Conservation (phyloP, 106 monocot species). For the Xerophyta viscosa region DNA sequence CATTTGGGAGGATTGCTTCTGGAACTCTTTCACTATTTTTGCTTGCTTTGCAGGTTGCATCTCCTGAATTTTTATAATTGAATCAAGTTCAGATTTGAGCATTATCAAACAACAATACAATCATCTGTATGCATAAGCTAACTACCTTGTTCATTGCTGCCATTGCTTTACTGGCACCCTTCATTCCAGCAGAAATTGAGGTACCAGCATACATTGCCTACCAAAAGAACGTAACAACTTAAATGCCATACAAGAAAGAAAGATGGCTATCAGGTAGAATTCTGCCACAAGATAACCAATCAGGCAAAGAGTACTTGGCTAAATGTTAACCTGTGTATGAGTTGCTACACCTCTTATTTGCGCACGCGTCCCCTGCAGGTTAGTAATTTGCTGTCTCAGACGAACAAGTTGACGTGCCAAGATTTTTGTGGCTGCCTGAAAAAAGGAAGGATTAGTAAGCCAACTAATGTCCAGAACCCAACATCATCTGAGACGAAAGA, state of each 20-base stretch:
- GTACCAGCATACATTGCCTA: conserved; percentile 97
- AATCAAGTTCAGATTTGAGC: too few relatives aligned
- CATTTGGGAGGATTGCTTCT: conserved; percentile 94
- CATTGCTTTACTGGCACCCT: conserved; percentile 99
- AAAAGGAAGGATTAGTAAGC: neutral
- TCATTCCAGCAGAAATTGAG: conserved; percentile 98
- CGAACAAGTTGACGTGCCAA: conserved; percentile 94
- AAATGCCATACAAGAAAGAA: conserved; percentile 7
- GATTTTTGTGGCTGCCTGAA: conserved; percentile 92
- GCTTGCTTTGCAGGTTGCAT: conserved; percentile 90
- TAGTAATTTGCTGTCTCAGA: conserved; percentile 91
- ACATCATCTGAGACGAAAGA: too few relatives aligned
- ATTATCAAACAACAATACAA: too few relatives aligned
- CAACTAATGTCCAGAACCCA: too few relatives aligned
- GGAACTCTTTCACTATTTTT: conserved; percentile 89
- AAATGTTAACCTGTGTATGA: conserved; percentile 84
- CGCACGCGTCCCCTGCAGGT: conserved; percentile 92
- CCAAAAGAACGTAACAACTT: too few relatives aligned
- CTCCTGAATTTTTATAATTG: conserved; percentile 59
- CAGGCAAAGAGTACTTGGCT: too few relatives aligned
- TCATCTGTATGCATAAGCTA: too few relatives aligned
- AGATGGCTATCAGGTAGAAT: neutral
- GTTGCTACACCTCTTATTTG: conserved; percentile 95
- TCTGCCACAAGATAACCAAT: neutral
- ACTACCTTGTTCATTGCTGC: conserved; percentile 93